Percentiles rank a stretch among this genome's conserved stretches.
These are phyloP conservation scores for Grammothele lineata DNA, from an alignment of 768 basidiomycete species.

Conservation along the genomic window DNA sequence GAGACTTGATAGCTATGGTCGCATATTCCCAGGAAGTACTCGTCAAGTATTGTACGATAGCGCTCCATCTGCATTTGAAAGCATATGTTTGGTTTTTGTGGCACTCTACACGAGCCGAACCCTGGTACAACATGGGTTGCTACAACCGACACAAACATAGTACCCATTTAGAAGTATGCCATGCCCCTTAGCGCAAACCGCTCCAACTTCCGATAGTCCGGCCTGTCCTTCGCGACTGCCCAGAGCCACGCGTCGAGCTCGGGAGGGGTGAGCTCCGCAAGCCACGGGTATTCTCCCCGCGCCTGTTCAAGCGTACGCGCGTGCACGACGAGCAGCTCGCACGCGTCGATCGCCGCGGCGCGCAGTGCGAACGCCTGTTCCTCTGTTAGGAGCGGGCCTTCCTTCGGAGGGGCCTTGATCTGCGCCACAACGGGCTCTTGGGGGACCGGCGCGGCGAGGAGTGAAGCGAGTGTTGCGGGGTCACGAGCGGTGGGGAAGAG, in stretches of 20 bases:
- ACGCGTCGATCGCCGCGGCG: conserved; percentile 77
- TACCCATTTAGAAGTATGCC: conserved; percentile 72
- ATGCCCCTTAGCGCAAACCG: conserved; percentile 67
- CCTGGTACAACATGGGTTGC: too few species aligned
- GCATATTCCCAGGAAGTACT: too few species aligned
- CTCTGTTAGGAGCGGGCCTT: conserved; percentile 51
- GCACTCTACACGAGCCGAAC: too few species aligned
- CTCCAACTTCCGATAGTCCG: conserved; percentile 61
- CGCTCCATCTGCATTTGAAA: too few species aligned
- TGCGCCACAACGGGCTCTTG: conserved; percentile 11
- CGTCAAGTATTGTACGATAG: too few species aligned
- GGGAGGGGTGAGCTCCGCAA: conserved; percentile 53
- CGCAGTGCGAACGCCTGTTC: conserved; percentile 71
- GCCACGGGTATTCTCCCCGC: conserved; percentile 38
- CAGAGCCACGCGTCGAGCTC: conserved; percentile 79
- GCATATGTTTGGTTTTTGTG: too few species aligned
- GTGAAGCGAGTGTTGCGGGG: conserved; percentile 31
- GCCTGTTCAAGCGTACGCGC: conserved; percentile 37
- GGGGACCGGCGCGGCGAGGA: conserved; percentile 33
- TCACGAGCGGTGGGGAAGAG: conserved; percentile 49
- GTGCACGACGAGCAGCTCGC: conserved; percentile 58
- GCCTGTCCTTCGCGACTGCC: conserved; percentile 74
- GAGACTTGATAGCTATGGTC: too few species aligned
- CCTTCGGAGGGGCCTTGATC: conserved; percentile 24
- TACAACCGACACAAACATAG: background rate